These are phyloP conservation scores for Cordyceps farinosa DNA, from an alignment of 2,329 filamentous ascomycete species.

Conservation along the genomic window DNA sequence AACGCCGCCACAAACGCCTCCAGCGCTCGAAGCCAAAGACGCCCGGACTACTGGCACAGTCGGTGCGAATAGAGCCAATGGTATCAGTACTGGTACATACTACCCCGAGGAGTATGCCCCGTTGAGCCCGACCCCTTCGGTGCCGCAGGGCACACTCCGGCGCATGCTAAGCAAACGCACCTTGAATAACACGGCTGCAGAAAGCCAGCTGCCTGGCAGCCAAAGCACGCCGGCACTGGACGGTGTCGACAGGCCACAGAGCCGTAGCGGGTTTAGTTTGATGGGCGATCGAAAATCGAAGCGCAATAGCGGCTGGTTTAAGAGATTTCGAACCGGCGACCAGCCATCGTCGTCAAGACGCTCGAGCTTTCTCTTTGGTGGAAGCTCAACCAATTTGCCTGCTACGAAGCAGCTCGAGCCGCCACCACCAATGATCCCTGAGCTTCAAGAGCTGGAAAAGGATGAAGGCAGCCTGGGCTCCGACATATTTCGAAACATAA, in stretches of 20 bases:
- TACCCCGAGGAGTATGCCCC: conserved; percentile 49
- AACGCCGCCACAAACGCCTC: conserved; percentile 39
- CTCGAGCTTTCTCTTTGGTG: conserved; percentile 42
- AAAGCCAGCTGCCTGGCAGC: conserved; percentile 43
- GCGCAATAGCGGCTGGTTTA: conserved; percentile 58
- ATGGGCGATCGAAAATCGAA: conserved; percentile 52
- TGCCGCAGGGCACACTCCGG: conserved; percentile 53
- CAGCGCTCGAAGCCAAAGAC: conserved; percentile 23
- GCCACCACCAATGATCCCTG: conserved; percentile 59
- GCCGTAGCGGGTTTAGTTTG: conserved; percentile 47
- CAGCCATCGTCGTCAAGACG: conserved; percentile 36
- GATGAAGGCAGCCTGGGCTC: conserved; percentile 45
- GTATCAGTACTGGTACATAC: conserved; percentile 45
- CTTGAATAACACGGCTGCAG: conserved; percentile 52
- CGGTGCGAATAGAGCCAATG: conserved; percentile 34
- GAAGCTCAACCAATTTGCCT: conserved; percentile 30
- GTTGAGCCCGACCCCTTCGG: conserved; percentile 49
- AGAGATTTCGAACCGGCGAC: conserved; percentile 44
- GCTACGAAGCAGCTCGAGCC: conserved; percentile 41
- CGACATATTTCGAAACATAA: conserved; percentile 55
- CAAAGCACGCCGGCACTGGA: conserved; percentile 32
- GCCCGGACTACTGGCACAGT: conserved; percentile 8
- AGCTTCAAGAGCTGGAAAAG: conserved; percentile 50
- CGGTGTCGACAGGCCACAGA: conserved; percentile 42
- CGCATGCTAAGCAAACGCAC: conserved; percentile 54